Conservation (phyloP, 805 yeast genomes). For the Myxozyma udenii region DNA sequence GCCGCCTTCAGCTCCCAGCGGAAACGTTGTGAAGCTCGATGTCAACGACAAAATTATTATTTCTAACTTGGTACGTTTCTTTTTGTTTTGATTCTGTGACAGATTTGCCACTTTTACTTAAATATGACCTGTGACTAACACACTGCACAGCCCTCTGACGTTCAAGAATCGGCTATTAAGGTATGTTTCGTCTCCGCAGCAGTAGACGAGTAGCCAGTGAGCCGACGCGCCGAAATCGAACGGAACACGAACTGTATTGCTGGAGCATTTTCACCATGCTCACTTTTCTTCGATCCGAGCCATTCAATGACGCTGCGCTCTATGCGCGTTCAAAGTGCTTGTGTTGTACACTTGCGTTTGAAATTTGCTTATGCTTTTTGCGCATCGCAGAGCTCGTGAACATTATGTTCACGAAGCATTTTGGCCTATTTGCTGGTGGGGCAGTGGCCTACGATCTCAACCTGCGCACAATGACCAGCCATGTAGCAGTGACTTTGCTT, state of each 20-base stretch:
- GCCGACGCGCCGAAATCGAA: background rate
- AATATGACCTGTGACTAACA: slow-evolving; percentile 2
- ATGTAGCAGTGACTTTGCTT: too few relatives aligned
- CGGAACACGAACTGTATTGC: too few relatives aligned
- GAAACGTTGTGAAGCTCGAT: slow-evolving; percentile 52
- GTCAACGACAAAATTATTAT: slow-evolving; percentile 69
- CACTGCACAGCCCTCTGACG: slow-evolving; percentile 61
- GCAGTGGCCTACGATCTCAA: too few relatives aligned
- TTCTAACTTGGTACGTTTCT: slow-evolving; percentile 55
- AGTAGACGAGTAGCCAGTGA: slow-evolving; percentile 3
- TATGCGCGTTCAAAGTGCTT: too few relatives aligned
- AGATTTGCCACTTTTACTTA: background rate
- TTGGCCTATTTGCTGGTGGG: too few relatives aligned
- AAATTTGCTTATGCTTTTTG: too few relatives aligned
- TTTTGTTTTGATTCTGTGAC: background rate
- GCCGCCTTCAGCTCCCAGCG: slow-evolving; percentile 33
- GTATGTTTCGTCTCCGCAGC: slow-evolving; percentile 53
- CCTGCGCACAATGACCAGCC: too few relatives aligned
- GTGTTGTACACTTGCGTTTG: too few relatives aligned
- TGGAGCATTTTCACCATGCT: background rate
- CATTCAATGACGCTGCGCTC: too few relatives aligned
- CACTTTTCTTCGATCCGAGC: too few relatives aligned
- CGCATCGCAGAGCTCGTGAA: too few relatives aligned
- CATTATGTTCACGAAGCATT: too few relatives aligned
- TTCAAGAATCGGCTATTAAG: slow-evolving; percentile 77